Conservation (phyloP, 148 eudicot genomes). For the Camellia lanceoleosa region DNA sequence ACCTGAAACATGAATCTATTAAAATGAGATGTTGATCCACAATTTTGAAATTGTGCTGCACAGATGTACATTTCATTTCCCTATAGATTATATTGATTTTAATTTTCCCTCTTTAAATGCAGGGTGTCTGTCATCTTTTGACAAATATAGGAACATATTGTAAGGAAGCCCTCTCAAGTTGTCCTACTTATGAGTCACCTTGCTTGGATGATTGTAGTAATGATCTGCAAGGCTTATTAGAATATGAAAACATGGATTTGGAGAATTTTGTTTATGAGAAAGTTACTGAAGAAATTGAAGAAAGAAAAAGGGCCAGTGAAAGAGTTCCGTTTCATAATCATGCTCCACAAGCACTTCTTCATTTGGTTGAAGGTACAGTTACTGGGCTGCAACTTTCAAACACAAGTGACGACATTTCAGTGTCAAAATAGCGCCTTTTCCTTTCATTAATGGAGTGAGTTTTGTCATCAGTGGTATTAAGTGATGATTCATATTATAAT, state of each 20-base stretch:
- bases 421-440: not conserved
- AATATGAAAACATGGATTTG: constrained; percentile 77
- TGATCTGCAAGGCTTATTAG: constrained; percentile 42
- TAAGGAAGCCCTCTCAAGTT: constrained; percentile 48
- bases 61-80: not conserved
- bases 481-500: not conserved
- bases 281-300: constrained; percentile 46
- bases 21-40: not conserved
- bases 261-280: constrained; percentile 58
- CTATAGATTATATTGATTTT: not conserved
- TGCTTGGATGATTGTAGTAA: constrained; percentile 44
- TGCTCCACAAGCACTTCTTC: constrained; percentile 58
- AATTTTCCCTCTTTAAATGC: constrained; percentile 20
- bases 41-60: not conserved
- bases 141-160: constrained; percentile 66
- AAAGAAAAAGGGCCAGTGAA: constrained; percentile 41
- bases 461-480: not conserved
- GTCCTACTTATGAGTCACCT: constrained; percentile 50
- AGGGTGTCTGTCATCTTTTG: constrained; percentile 87
- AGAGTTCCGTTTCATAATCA: constrained; percentile 62
- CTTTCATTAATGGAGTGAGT: not conserved
- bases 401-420: not conserved
- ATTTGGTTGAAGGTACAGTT: constrained; percentile 64
- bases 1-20: not conserved
- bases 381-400: not conserved